Conservation (phyloP, 192 early-diverging fungal species). For the Coemansia sp. region DNA sequence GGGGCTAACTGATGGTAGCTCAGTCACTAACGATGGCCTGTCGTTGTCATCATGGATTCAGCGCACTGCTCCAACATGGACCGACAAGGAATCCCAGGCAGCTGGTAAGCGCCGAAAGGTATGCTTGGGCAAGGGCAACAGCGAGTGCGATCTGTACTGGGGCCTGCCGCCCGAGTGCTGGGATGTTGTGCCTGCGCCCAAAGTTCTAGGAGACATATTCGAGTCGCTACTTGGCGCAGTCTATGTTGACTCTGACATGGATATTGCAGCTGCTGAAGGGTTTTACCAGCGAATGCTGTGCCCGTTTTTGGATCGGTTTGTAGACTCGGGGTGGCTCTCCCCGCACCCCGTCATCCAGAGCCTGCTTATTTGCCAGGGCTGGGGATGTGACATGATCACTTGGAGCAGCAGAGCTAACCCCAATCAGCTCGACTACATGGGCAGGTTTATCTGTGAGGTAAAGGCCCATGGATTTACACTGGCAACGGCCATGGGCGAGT, state of each 20-base stretch:
- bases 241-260: constrained; percentile 78
- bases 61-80: background rate
- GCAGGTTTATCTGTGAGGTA: constrained; percentile 35
- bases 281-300: constrained; percentile 47
- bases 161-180: constrained; percentile 68
- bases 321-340: constrained; percentile 48
- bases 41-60: background rate
- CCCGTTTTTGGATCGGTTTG: constrained; percentile 51
- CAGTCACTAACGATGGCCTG: background rate
- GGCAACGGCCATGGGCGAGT: constrained; percentile 27
- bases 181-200: constrained; percentile 78
- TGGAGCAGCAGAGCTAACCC: constrained; percentile 22
- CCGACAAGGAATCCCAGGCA: background rate
- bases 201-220: constrained; percentile 83
- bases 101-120: background rate
- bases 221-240: constrained; percentile 87
- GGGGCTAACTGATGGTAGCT: constrained; percentile 2
- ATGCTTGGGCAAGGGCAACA: background rate
- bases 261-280: constrained; percentile 51
- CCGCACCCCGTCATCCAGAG: constrained; percentile 47
- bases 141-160: constrained; percentile 25
- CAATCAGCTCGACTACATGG: constrained; percentile 33
- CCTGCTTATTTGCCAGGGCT: constrained; percentile 45
- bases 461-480: constrained; percentile 19
- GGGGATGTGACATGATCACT: constrained; percentile 39